Base-by-base conservation (phyloP, 192 early-diverging fungal species). In the Glomus cerebriforme region DNA sequence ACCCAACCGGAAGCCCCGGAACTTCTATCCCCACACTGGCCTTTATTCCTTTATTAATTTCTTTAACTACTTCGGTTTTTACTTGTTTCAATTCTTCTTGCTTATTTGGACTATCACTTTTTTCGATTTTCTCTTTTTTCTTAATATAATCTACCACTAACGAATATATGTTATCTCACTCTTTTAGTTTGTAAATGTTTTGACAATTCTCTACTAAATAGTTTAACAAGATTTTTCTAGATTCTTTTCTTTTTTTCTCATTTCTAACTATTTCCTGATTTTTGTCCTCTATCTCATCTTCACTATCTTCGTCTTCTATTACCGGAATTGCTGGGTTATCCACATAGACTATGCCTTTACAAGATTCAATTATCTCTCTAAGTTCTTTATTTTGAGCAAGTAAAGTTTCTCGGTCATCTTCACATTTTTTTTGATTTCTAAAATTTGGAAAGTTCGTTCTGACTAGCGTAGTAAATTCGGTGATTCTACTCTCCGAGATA, bases 401-500 rank as follows among this genome's bases (percentile, higher is more conserved):
- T 24, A 72, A 45, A 72, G 12, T 7, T 22, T 24, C 5, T 12
- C 24, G 9, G 43, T 72, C 69, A 8, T 49, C 45, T 72, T 39
- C 10, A 1, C 69, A 72, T 47, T 72, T 49, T 72, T 72, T 12
- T 39, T 37, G 39, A 24, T 49, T 45, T 72, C 39, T 22, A 32
- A 72, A 72, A 72, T 49, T 47, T 47, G 5, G 19, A 72, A 72
- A 72, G 24, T 49, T 43, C 17, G 69, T 72, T 72, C 69, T 13
- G 13, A 72, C 69, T 7, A 72, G 7, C 39, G 69, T 72, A 72
- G 69, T 72, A 72, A 72, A 72, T 29, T 72, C 37, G 43, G 69
- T 72, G 43, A 72, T 72, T 15, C 69, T 29, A 49, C 13, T 72
- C 13, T 72, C 69, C 0, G 69, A 7, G n/a, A 72, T 72, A 26